Base-by-base conservation (phyloP, 495 filamentous ascomycete species). In the Lepidopterella palustris region DNA sequence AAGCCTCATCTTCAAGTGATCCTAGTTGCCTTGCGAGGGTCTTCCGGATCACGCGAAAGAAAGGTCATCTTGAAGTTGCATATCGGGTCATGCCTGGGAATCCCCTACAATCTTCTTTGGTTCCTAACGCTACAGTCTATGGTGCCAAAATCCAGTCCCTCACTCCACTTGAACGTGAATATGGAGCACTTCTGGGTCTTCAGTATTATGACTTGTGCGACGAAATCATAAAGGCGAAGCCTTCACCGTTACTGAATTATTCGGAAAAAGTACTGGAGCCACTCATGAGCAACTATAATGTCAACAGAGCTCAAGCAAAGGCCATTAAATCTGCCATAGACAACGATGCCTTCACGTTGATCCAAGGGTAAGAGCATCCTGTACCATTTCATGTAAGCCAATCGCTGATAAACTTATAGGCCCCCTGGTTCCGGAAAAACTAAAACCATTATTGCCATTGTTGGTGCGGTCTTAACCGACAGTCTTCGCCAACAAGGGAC, bases 371-470 rank as follows among this genome's bases (percentile, higher is more conserved):
- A 67, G 76, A 52, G 62, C 18, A 39, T 49, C 27, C 18, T 8
- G 35, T 56, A 13, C 1, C 24, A 42, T 45, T 35, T 29, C 25
- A 49, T 23, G 47, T 48, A 2, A n/a, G 15, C 27, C 18, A 8
- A 18, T 28, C 56, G 28, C 29, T 66, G 20, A 60, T 52, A 24
- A 53, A 4, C n/a, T 13, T 57, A 35, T 53, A 83, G 81, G 40
- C 95, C 93, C 51, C 93, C 93, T 1, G 93, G 93, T 68, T 93
- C 92, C 3, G 93, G 93, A 67, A 98, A 98, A 74, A 98, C 93
- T 0, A 98, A 97, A 71, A 98, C 93, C 0, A 97, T 98, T 55
- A 83, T 96, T 59, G 93, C 92, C 48, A 95, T 97, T 76, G 90
- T 96, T 13, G 93, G 93, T 45, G 88, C 90, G 60, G 77, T 97